A percentile compares a stretch with the other conserved stretches of the same genome.
Evolutionary conservation across 768 basidiomycete species (phyloP).

Genomic region (Leccinum rimulosum): DNA sequence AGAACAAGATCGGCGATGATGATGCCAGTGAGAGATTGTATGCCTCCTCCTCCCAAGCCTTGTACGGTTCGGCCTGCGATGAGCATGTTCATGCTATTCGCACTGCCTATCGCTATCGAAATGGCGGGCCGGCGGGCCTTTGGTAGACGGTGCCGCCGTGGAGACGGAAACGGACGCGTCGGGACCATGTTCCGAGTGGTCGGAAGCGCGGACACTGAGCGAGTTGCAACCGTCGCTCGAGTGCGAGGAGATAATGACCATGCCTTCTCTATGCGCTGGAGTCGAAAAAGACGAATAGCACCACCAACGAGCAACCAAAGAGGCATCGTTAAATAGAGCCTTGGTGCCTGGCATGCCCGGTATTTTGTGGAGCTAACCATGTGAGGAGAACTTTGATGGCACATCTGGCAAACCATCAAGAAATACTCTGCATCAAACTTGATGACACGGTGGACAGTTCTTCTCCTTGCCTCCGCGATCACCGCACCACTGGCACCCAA

Average conservation of each 20-base stretch:
- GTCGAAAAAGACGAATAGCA: neutral
- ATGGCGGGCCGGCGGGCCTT: constrained; percentile 24
- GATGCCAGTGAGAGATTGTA: constrained; percentile 36
- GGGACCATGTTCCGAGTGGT: neutral
- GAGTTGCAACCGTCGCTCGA: constrained; percentile 2
- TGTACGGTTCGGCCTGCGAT: constrained; percentile 30
- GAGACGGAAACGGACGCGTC: neutral
- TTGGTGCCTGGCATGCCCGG: neutral
- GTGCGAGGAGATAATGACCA: neutral
- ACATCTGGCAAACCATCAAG: neutral
- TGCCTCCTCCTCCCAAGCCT: constrained; percentile 37
- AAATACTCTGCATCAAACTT: neutral
- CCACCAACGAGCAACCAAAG: neutral
- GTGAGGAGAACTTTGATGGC: neutral
- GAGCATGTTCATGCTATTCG: constrained; percentile 20
- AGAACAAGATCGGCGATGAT: constrained; percentile 43
- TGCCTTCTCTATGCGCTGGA: neutral
- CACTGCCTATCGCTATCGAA: constrained; percentile 23
- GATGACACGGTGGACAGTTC: neutral
- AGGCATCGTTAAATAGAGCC: neutral
- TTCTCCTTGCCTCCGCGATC: neutral
- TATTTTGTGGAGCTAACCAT: no score
- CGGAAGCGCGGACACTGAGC: neutral
- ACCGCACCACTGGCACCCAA: neutral
- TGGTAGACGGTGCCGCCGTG: constrained; percentile 1